phyloP scores from a whole-genome alignment of 1,284 basidiomycete genomes.

The Ceratorhiza oryzae-sativae region DNA sequence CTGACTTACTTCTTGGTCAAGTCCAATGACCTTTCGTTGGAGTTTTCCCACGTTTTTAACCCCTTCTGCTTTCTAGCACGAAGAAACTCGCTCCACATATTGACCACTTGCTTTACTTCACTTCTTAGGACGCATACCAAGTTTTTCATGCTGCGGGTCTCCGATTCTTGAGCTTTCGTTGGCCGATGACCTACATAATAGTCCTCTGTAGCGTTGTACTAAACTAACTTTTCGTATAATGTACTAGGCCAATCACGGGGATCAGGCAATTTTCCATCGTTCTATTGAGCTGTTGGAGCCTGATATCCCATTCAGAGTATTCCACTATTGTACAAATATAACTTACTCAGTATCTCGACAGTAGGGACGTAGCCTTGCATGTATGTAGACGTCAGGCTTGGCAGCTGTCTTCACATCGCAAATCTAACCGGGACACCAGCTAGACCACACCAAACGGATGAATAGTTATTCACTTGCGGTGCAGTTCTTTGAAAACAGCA shows the following conservation, averaged over 20 bases:
- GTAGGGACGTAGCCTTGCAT: neutral
- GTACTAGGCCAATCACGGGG: neutral
- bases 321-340: neutral
- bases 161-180: neutral
- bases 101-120: neutral
- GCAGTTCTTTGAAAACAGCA: conserved; percentile 6
- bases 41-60: neutral
- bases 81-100: neutral
- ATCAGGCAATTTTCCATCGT: neutral
- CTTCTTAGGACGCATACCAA: neutral
- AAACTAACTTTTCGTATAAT: neutral
- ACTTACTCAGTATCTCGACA: conserved; percentile 18
- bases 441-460: neutral
- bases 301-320: neutral
- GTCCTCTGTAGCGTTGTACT: too few species aligned
- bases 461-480: neutral
- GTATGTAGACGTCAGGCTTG: conserved; percentile 8
- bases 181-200: neutral
- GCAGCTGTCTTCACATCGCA: neutral
- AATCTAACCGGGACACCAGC: neutral
- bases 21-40: neutral
- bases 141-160: neutral
- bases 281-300: neutral
- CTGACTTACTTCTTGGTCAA: too few species aligned
- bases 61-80: neutral